These are phyloP conservation scores for Aspergillus hiratsukae DNA, from an alignment of 2,329 filamentous ascomycete genomes.

Conservation along the genomic window DNA sequence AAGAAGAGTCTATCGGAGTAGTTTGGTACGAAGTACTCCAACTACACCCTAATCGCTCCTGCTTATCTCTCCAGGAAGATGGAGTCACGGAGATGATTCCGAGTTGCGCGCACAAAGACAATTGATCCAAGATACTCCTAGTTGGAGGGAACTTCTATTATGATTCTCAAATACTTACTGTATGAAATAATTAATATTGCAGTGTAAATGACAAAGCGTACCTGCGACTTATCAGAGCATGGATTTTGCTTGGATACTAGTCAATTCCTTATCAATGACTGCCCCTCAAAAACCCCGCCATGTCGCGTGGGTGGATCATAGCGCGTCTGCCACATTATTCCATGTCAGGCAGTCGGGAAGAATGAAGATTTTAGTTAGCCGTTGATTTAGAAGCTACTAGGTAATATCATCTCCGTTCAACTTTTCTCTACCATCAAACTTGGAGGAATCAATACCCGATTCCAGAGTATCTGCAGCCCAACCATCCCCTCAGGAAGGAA, in stretches of 20 bases:
- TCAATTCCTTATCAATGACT: conserved; percentile 13
- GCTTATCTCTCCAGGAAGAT: not conserved
- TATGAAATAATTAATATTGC: not conserved
- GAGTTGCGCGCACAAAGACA: not conserved
- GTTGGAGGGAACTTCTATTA: too few relatives aligned
- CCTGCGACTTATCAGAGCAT: conserved; percentile 14
- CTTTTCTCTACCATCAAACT: not conserved
- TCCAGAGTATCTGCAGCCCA: not conserved
- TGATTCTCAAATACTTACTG: not conserved
- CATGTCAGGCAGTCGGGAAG: not conserved
- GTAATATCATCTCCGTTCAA: not conserved
- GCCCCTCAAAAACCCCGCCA: conserved; percentile 21
- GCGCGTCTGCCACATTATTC: conserved; percentile 19
- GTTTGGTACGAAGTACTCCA: not conserved
- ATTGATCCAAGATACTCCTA: not conserved
- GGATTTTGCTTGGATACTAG: not conserved
- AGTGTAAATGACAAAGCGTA: not conserved
- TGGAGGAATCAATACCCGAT: not conserved
- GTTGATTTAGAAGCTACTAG: not conserved
- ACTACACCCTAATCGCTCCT: not conserved
- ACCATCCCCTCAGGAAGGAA: not conserved
- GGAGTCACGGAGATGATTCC: not conserved
- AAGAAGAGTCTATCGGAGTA: not conserved
- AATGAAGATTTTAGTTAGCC: not conserved
- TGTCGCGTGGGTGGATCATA: conserved; percentile 19